A percentile compares a stretch with the other conserved stretches of the same genome.
Conservation (phyloP, 176 grass and related monocot species). For the Rhynchospora breviuscula region DNA sequence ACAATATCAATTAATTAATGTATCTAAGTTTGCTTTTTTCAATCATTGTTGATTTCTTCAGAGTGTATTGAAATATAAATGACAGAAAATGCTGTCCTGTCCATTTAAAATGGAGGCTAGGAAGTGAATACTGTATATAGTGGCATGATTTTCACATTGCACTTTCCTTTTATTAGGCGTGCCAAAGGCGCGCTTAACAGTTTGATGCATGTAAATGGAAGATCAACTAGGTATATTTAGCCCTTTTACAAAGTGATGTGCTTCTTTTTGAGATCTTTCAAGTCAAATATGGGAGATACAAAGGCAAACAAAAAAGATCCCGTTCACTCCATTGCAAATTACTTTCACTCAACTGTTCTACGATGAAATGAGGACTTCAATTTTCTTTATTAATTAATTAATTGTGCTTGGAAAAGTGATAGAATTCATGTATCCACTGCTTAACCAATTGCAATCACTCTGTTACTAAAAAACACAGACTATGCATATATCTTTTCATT, state of each 20-base stretch:
- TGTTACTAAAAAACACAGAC: not conserved
- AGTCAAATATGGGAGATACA: not conserved
- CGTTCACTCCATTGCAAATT: slow-evolving; percentile 15
- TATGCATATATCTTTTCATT: not conserved
- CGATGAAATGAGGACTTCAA: not conserved
- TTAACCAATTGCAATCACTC: not conserved
- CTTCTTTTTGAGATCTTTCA: slow-evolving; percentile 14
- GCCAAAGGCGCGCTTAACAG: not conserved
- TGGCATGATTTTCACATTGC: not conserved
- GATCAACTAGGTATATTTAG: slow-evolving; percentile 2
- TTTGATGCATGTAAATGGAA: slow-evolving; percentile 7
- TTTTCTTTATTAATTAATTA: not conserved
- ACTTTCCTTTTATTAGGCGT: not conserved
- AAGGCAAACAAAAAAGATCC: slow-evolving; percentile 2
- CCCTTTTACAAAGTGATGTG: slow-evolving; percentile 6
- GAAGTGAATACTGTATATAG: not conserved
- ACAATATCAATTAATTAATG: not conserved
- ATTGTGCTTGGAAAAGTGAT: not conserved
- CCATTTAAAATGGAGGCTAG: not conserved
- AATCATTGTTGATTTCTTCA: not conserved
- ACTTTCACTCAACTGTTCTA: not conserved
- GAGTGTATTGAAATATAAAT: not conserved
- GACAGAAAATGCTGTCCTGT: not conserved
- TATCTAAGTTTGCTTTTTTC: not conserved
- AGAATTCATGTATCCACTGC: not conserved